A percentile compares a stretch with the other conserved stretches of the same genome.
Conservation (phyloP, 192 early-diverging fungal species). For the Podila verticillata region DNA sequence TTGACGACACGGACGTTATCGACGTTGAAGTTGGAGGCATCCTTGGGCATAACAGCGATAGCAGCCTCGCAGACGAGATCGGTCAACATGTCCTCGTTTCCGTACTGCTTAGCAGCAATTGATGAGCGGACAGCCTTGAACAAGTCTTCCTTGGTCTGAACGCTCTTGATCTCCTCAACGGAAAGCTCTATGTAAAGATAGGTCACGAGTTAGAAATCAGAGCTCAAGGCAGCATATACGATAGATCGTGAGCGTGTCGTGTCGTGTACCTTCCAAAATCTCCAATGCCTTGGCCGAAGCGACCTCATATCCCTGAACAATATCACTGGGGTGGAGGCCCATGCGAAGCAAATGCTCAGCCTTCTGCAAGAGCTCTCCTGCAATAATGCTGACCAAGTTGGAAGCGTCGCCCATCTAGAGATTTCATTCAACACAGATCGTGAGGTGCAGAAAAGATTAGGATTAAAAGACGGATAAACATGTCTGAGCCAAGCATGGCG, state of each 20-base stretch:
- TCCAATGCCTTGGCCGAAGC: constrained; percentile 84
- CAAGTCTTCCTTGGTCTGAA: constrained; percentile 67
- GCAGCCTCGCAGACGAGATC: constrained; percentile 87
- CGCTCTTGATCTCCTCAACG: constrained; percentile 68
- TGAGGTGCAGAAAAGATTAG: not conserved
- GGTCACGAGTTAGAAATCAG: too few relatives aligned
- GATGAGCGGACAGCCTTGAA: constrained; percentile 80
- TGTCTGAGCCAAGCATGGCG: not conserved
- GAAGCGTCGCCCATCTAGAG: constrained; percentile 90
- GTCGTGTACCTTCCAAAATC: constrained; percentile 77
- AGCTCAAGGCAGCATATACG: not conserved
- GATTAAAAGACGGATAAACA: not conserved
- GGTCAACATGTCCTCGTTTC: constrained; percentile 90
- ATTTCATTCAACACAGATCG: not conserved
- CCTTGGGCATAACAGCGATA: constrained; percentile 89
- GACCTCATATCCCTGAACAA: constrained; percentile 94
- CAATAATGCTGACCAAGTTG: constrained; percentile 95
- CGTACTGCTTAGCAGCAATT: constrained; percentile 94
- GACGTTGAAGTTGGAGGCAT: constrained; percentile 89
- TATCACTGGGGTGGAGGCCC: constrained; percentile 94
- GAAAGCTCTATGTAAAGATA: constrained; percentile 62
- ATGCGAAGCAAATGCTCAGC: constrained; percentile 93
- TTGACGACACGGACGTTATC: constrained; percentile 97
- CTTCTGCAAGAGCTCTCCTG: constrained; percentile 93
- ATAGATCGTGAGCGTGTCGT: not conserved